phyloP scores from a whole-genome alignment of 495 filamentous ascomycete genomes.

The Talaromyces wortmannii region DNA sequence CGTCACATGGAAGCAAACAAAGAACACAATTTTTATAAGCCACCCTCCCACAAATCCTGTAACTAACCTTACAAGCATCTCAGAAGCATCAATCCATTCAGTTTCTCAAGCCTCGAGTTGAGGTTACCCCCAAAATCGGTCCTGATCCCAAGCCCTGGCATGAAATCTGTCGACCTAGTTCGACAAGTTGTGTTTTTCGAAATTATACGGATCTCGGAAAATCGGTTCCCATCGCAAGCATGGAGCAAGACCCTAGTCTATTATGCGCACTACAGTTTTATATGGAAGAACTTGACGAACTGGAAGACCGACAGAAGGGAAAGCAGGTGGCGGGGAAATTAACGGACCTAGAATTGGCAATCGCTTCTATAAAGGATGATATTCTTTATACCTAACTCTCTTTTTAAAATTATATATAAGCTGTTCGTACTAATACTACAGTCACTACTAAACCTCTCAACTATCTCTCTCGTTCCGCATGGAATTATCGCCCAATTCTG shows the following conservation, averaged over 20 bases:
- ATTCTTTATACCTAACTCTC: neutral
- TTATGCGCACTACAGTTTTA: neutral
- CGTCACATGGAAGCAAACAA: too few species aligned
- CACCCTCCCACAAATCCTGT: too few species aligned
- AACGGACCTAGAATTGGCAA: neutral
- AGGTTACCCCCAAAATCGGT: too few species aligned
- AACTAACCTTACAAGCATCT: too few species aligned
- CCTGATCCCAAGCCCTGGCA: too few species aligned
- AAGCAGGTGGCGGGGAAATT: neutral
- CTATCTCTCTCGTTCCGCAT: neutral
- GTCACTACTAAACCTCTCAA: neutral
- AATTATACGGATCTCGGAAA: too few species aligned
- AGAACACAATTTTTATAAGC: too few species aligned
- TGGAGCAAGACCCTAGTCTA: neutral
- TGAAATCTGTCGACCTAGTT: too few species aligned
- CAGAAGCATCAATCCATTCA: too few species aligned
- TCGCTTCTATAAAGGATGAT: neutral
- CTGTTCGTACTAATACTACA: neutral
- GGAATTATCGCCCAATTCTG: neutral
- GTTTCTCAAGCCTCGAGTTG: too few species aligned
- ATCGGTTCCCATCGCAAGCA: neutral
- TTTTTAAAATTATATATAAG: neutral
- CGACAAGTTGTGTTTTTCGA: too few species aligned
- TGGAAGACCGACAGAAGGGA: conserved; percentile 4
- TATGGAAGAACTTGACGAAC: neutral